These are phyloP conservation scores for Knufia petricola DNA, from an alignment of 2,329 filamentous ascomycete genomes.

Conservation along the genomic window DNA sequence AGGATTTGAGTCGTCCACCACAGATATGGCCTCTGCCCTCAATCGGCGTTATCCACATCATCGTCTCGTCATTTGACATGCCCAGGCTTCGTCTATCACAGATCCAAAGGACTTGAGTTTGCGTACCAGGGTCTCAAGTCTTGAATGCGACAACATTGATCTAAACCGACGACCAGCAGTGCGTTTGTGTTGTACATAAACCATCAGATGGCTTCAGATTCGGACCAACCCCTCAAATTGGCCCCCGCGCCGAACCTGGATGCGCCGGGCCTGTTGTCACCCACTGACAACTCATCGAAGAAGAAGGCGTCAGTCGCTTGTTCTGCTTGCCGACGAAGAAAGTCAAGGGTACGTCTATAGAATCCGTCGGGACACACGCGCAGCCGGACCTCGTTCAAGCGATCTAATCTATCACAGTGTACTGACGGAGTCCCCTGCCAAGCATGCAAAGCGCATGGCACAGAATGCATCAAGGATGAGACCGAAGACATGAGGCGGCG, in stretches of 20 bases:
- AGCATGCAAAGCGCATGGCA: background rate
- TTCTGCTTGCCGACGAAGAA: background rate
- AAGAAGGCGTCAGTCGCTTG: background rate
- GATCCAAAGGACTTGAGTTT: no score
- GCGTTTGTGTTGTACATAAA: background rate
- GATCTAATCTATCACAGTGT: background rate
- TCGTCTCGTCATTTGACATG: background rate
- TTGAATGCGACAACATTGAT: no score
- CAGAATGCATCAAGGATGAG: slow-evolving; percentile 3
- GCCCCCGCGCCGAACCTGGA: no score
- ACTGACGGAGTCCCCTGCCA: background rate
- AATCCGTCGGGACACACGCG: no score
- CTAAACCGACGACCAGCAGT: background rate
- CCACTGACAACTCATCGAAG: no score
- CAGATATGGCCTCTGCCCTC: no score
- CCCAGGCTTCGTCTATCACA: no score
- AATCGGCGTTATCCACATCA: no score
- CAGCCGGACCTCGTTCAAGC: background rate
- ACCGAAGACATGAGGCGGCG: background rate
- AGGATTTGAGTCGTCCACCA: no score
- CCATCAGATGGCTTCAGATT: background rate
- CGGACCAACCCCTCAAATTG: no score
- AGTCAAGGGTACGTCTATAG: background rate
- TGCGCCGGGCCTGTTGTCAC: no score
- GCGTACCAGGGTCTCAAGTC: no score